Evolutionary conservation across 2,329 filamentous ascomycete genomes (phyloP), one percentile per base, ranked within the genome.

Genomic region (Penicillium sp.): DNA sequence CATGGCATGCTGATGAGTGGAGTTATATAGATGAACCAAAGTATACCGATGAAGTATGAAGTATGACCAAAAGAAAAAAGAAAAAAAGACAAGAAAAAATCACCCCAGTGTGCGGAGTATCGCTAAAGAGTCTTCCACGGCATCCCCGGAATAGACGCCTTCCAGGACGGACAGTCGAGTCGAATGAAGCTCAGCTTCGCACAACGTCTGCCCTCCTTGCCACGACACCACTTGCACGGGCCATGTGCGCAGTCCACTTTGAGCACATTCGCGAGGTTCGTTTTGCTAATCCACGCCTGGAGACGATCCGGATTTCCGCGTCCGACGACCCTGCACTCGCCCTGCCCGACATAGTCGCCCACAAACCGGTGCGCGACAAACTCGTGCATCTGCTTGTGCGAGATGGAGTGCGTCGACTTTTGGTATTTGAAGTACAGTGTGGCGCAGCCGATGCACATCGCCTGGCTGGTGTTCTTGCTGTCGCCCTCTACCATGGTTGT

Each of bases 221-320:
- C 38, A 20, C n/a, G 52, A 23, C 52, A 55, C 21, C 18, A 30
- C 5, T 5, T 21, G 40, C 40, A 43, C 18, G 9, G n/a, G 11
- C 23, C 40, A 23, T 11, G 5, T 4, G 23, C 7, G 11, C 3
- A 12, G 3, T 40, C 46, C 12, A 55, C 52, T 3, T 28, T 14
- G 21, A 55, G 33, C n/a, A 47, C 23, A 20, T 55, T 55, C 5
- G 52, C 45, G 23, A 55, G 18, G 6, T 55, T 21, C 1, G 52
- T 55, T 11, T 42, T 42, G 23, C 30, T 14, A 18, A 55, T n/a
- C 52, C 52, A 55, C 6, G 3, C 12, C 21, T 23, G 30, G 6
- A 55, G 23, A 11, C n/a, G 21, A 18, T 42, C 8, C 14, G 21
- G 23, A 23, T 21, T 23, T 1, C 30, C 52, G 11, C 47, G 45